Base-by-base conservation (phyloP, 148 eudicot genomes). In the Cornus controversa region DNA sequence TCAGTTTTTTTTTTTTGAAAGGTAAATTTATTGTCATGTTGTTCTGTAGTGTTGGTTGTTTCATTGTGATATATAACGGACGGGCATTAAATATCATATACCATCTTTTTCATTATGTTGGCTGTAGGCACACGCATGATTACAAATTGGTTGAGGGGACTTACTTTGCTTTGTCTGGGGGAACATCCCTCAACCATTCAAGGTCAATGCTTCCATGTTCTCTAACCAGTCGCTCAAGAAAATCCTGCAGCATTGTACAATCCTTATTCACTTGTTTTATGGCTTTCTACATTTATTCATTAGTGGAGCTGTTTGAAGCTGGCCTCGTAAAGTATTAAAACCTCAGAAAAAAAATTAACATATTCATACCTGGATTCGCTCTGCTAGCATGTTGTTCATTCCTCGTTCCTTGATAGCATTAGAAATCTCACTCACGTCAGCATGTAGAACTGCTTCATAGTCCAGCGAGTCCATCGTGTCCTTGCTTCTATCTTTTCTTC, bases 381-480 rank as follows among this genome's bases (percentile, higher is more conserved):
- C 91, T 14, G 91, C 89, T 58, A 89, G 79, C 89, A 89, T 77
- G 81, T 89, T 86, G 78, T 89, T 86, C 91, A 89, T 89, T 62
- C 91, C 91, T 69, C 91, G 78, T 77, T 84, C 89, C 75, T 77
- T 86, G 34, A 89, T 89, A 10, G 89, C 65, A 16, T 82, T 70
- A 67, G 91, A 84, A 67, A 89, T 83, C 80, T 84, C 84, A 42
- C 72, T 80, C 28, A 86, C 91, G 50, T 84, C 77, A 37, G 88
- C 89, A 47, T 78, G 53, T 73, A 89, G 73, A 26, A 89, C 29
- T 70, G 89, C 87, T 82, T 89, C 91, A 73, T 89, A 89, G 77
- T 89, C 83, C 67, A 89, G 77, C 27, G 89, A 84, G 72, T 89
- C 91, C 81, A 74, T 76, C 26, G 80, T 14, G n/a, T 82, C 83